Conservation (phyloP, 208 protist genomes). For the Trypanosoma melophagium region DNA sequence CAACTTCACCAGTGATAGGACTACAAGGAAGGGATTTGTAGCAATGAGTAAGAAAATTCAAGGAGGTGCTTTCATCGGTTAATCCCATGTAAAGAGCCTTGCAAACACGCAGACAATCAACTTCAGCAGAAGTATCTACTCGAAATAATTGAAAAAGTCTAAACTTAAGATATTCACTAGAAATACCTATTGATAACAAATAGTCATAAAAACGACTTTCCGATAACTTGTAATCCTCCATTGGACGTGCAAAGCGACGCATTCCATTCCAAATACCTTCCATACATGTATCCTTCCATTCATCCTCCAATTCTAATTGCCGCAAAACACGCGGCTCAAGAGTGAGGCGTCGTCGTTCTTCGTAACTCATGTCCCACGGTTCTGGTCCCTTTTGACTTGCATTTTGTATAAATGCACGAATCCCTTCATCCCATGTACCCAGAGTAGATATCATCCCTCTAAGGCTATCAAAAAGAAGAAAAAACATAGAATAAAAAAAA, state of each 20-base stretch:
- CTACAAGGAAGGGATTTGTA: conserved; percentile 33
- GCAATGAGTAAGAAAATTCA: conserved; percentile 40
- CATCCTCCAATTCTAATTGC: conserved; percentile 38
- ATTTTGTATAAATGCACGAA: conserved; percentile 29
- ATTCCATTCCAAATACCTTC: conserved; percentile 44
- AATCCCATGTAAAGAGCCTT: conserved; percentile 52
- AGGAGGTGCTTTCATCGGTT: conserved; percentile 15
- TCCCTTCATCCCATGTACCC: conserved; percentile 33
- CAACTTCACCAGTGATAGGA: conserved; percentile 13
- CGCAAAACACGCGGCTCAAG: conserved; percentile 39
- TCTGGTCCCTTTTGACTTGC: conserved; percentile 1
- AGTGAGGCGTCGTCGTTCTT: conserved; percentile 35
- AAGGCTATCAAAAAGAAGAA: neutral
- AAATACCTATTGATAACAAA: conserved; percentile 34
- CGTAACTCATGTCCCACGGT: conserved; percentile 40
- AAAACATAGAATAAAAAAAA: neutral
- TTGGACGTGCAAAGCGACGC: conserved; percentile 37
- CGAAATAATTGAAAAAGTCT: conserved; percentile 32
- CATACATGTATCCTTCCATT: conserved; percentile 43
- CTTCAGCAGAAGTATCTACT: neutral
- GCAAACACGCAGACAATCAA: conserved; percentile 37
- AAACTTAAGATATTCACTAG: conserved; percentile 24
- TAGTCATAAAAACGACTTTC: conserved; percentile 37
- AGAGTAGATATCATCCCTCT: conserved; percentile 27
- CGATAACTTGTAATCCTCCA: conserved; percentile 37